Conservation (phyloP, 78 protist species). For the Polysphondylium violaceum region DNA sequence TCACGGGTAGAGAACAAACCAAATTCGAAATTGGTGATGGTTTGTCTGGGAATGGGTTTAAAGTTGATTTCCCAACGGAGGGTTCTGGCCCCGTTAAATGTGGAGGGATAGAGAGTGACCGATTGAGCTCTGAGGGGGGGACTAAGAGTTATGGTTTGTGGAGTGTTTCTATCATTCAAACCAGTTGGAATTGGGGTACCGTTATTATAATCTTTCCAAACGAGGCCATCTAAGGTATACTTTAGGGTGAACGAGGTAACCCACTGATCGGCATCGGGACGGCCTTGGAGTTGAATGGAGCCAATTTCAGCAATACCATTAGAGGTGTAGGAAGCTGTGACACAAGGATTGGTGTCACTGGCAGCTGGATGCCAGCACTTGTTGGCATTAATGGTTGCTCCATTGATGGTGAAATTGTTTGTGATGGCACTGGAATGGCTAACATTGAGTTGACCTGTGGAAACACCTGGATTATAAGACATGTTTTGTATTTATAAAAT, state of each 20-base stretch:
- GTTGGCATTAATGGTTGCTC: conserved; percentile 8
- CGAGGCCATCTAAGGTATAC: conserved; percentile 2
- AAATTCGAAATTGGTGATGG: conserved; percentile 7
- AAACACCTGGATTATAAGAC: background rate
- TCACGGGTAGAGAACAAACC: conserved; percentile 6
- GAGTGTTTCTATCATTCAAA: conserved; percentile 11
- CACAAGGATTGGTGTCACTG: background rate
- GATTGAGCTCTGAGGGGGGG: conserved; percentile 4
- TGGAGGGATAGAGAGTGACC: background rate
- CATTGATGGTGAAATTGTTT: background rate
- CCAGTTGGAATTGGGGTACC: background rate
- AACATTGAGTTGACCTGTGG: background rate
- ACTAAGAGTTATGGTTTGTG: background rate
- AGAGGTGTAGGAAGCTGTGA: background rate
- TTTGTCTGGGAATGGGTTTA: background rate
- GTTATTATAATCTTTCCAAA: conserved; percentile 4
- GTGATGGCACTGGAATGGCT: background rate
- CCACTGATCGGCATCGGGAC: conserved; percentile 10
- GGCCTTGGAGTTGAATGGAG: background rate
- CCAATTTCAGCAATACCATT: background rate
- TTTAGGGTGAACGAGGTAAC: background rate
- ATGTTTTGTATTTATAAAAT: no score
- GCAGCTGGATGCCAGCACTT: conserved; percentile 30
- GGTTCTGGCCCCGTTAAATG: background rate
- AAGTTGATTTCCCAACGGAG: background rate